Evolutionary conservation across 306 rosid species (phyloP).

Genomic region (Rosa rugosa): DNA sequence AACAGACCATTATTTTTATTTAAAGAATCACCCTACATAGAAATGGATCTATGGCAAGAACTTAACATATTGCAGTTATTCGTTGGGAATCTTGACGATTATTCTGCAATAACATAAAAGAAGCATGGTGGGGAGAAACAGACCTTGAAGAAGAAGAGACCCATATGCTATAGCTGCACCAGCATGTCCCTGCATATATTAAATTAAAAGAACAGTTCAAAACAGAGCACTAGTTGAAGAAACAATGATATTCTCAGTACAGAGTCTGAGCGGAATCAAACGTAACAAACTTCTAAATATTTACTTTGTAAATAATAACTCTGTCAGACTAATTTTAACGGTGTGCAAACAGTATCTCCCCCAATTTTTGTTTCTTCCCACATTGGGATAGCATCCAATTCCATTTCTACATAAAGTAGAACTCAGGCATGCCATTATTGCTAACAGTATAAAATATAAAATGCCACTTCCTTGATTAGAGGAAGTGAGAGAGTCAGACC

Average conservation of each 20-base stretch:
- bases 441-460: neutral
- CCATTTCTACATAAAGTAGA: neutral
- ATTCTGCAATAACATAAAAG: slow-evolving; percentile 5
- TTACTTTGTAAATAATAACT: neutral
- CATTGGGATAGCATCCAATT: neutral
- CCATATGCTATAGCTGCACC: slow-evolving; percentile 95
- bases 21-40: neutral
- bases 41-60: neutral
- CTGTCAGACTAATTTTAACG: neutral
- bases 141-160: slow-evolving; percentile 91
- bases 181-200: slow-evolving; percentile 68
- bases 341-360: neutral
- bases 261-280: neutral
- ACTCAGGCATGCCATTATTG: neutral
- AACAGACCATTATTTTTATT: neutral
- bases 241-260: neutral
- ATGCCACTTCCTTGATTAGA: neutral
- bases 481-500: neutral
- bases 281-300: neutral
- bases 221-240: neutral
- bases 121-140: slow-evolving; percentile 22
- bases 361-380: neutral
- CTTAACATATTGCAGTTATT: neutral
- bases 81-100: neutral
- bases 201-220: neutral